Evolutionary conservation across 1,284 basidiomycete species (phyloP), one percentile per base, ranked within the genome.

Genomic region (Trichosporon faecale): DNA sequence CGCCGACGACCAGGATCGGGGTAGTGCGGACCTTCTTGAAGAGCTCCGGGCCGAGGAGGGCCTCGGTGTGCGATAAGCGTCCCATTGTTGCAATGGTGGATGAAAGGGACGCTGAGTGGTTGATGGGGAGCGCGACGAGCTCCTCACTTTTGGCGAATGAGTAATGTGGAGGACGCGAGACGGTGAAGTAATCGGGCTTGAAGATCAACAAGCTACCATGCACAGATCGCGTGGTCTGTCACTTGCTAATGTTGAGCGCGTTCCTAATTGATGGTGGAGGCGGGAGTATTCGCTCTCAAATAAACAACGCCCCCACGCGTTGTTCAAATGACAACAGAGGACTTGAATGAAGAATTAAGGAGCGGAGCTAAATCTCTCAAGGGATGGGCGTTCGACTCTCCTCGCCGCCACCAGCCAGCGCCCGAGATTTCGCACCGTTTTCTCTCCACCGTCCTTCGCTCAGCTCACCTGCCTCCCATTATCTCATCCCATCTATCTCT

Each of bases 1-100:
- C 95, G 33, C 95, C 95, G 37, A 98, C 94, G n/a, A 98, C 87
- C 71, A 98, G 86, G 35, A 97, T 89, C 70, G 87, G 91, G 0
- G 91, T 90, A 52, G 87, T 83, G 4, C 88, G 75, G 65, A 84
- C 74, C 63, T 79, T 77, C 25, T 73, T 66, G 74, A 88, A 88
- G 31, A 92, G 82, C 73, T 91, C 89, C 63, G 88, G 83, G 6
- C 93, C 93, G 11, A 95, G 86, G 64, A 95, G 90, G 21, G 91
- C 79, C 66, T 81, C 65, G 7, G 81, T 77, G 63, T 79, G 72
- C 1, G 76, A 73, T 14, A 77, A 73, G 14, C 81, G 74, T 29
- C 79, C 72, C 80, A 81, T 81, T 44, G 12, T 44, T 21, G 8
- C 9, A 12, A 16, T 16, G 46, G 46, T 49, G n/a, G 27, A 37